Evolutionary conservation across 352 stramenopile genomes (phyloP), one percentile per base, ranked within the genome.

Genomic region (Phytophthora colocasiae): DNA sequence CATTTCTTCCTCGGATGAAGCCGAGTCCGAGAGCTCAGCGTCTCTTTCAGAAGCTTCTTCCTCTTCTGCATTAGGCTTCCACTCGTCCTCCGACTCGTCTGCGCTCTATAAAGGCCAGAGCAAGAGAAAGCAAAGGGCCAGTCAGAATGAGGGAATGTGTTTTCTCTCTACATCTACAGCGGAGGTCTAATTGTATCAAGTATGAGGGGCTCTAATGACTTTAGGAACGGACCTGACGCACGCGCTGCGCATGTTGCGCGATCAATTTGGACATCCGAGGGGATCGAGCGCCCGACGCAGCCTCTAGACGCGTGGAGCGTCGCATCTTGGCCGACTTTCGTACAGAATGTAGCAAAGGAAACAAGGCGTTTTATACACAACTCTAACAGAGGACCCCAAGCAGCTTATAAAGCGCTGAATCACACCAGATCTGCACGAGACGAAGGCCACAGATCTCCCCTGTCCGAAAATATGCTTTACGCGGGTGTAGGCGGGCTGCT

Each of bases 221-320:
- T 39, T 36, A 6, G 59, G 17, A 43, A 70, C 73, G 24, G 49
- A 82, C 75, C 75, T 80, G 54, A 60, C 60, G 71, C 52, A 83
- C 62, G 34, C 57, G 71, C 34, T 80, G 55, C n/a, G 75, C 75
- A 43, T 83, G 75, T 38, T 77, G 63, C 29, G 71, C 66, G 51
- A 93, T 85, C 31, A 85, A 56, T 71, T 78, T 78, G 44, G 85
- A 80, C 80, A 93, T 92, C 47, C 85, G 82, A 43, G 66, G 71
- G 38, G 69, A 66, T 17, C 75, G 73, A 38, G 85, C 81, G 34
- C 77, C 68, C 12, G 65, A 75, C 11, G 63, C 79, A 4, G 71
- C 77, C 27, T 80, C 80, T 22, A 93, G 71, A 26, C 85, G 80
- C 47, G 80, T 77, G 26, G 85, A 93, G n/a, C 85, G 74, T 17